phyloP scores from a whole-genome alignment of 371 early-diverging fungal genomes.

The Mucor circinelloides region DNA sequence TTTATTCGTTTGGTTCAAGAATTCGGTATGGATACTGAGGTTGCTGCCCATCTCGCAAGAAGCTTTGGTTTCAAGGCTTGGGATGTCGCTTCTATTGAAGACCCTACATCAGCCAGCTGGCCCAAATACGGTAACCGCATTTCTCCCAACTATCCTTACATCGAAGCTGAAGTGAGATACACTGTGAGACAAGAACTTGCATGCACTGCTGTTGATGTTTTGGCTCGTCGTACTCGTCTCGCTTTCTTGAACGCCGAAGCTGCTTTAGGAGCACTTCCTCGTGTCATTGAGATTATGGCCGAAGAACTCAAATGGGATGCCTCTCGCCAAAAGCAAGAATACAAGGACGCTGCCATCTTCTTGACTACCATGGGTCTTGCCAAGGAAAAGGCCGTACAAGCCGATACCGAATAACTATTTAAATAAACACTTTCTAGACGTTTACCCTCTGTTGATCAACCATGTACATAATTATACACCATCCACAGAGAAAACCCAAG shows the following conservation, averaged over 20 bases:
- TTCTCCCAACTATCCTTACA: constrained; percentile 87
- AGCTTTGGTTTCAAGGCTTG: constrained; percentile 97
- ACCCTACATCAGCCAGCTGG: constrained; percentile 73
- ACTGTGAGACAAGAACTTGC: constrained; percentile 95
- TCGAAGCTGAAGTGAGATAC: constrained; percentile 96
- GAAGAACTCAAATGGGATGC: constrained; percentile 85
- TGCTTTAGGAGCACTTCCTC: constrained; percentile 83
- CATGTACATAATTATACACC: not conserved
- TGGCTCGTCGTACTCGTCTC: constrained; percentile 93
- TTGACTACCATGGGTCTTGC: constrained; percentile 89
- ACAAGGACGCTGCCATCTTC: constrained; percentile 72
- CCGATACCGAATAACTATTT: constrained; percentile 2
- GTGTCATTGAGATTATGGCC: constrained; percentile 92
- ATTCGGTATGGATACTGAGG: constrained; percentile 93
- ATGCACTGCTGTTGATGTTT: constrained; percentile 90
- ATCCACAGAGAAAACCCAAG: too few relatives aligned
- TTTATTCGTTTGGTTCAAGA: constrained; percentile 91
- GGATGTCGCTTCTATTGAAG: constrained; percentile 84
- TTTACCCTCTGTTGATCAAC: not conserved
- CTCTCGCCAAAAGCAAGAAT: constrained; percentile 69
- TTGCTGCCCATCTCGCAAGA: constrained; percentile 90
- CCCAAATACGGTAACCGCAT: constrained; percentile 84
- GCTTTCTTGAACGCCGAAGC: constrained; percentile 96
- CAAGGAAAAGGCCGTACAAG: constrained; percentile 13
- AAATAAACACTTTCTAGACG: constrained; percentile 8